Evolutionary conservation across 2,329 filamentous ascomycete genomes (phyloP).

Genomic region (Colletotrichum shisoi): DNA sequence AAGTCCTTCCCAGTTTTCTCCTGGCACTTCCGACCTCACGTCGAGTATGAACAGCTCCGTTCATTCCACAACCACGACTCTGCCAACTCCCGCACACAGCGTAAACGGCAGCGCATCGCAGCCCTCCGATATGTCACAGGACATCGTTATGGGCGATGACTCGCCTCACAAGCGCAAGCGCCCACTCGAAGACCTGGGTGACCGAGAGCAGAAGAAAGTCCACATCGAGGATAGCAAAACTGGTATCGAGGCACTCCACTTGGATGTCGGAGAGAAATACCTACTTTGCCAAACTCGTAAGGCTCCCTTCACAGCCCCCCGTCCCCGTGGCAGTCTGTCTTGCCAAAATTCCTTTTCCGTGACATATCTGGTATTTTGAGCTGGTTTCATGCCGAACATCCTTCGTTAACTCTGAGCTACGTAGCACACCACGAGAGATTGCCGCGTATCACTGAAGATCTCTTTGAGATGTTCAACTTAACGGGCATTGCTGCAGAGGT

Average conservation of each 20-base stretch:
- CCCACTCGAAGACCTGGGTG: conserved; percentile 62
- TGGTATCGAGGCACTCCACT: conserved; percentile 70
- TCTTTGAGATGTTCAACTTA: conserved; percentile 67
- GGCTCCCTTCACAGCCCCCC: conserved; percentile 57
- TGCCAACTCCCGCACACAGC: conserved; percentile 70
- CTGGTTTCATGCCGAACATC: conserved; percentile 44
- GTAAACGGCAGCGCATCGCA: conserved; percentile 64
- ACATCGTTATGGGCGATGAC: conserved; percentile 58
- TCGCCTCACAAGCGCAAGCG: conserved; percentile 70
- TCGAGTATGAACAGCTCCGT: conserved; percentile 62
- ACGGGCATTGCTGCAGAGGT: conserved; percentile 66
- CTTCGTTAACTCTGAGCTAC: conserved; percentile 56
- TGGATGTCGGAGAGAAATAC: conserved; percentile 73
- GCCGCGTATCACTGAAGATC: conserved; percentile 62
- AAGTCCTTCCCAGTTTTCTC: conserved; percentile 70
- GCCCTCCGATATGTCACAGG: conserved; percentile 54
- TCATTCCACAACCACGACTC: conserved; percentile 59
- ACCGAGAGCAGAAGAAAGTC: conserved; percentile 67
- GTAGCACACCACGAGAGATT: conserved; percentile 59
- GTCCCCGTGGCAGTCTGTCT: conserved; percentile 38
- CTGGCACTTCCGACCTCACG: conserved; percentile 61
- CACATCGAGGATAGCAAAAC: conserved; percentile 68
- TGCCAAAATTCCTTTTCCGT: conserved; percentile 9
- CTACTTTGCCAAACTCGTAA: conserved; percentile 73
- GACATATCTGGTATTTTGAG: conserved; percentile 31